Evolutionary conservation across 1,284 basidiomycete genomes (phyloP), one percentile per base, ranked within the genome.

Genomic region (Volvariella volvacea): DNA sequence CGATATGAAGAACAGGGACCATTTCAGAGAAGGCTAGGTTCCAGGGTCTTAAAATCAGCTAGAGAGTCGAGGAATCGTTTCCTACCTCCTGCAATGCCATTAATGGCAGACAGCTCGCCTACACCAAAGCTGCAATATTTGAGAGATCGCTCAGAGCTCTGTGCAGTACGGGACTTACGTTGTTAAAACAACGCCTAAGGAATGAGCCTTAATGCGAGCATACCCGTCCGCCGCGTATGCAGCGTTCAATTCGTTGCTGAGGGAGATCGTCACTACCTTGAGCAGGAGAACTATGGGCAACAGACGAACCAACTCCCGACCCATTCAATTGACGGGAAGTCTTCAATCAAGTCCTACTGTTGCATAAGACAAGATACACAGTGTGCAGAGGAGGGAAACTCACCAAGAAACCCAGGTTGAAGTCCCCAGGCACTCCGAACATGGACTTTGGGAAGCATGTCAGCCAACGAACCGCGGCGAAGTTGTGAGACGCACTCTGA

Each of bases 191-290:
- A 84, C 88, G 39, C 88, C 88, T 42, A 92, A 65, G 44, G 78
- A 77, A 44, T 77, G 66, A 37, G 76, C 77, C 54, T 90, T 90
- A 41, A 92, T 81, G 43, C 93, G 80, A 22, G 93, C 88, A 58
- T 96, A 96, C 16, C 93, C 94, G 59, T 98, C 93, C 0, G 89
- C 89, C n/a, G 92, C 92, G 61, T 96, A 96, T 0, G 90, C 71
- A 0, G 88, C 86, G 52, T 92, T 90, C 41, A 93, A 71, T 61
- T 93, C 90, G 54, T 93, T 92, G 55, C 88, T 88, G 37, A 50
- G 10, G 39, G 30, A 42, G n/a, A 44, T 47, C 48, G 22, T 22
- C 9, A 21, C 10, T 30, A n/a, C 6, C 4, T 22, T 28, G 10
- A 42, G 3, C 43, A 6, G 22, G 9, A 12, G 21, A 28, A 28